Conservation (phyloP, 306 rosid genomes). For the Fagus crenata region DNA sequence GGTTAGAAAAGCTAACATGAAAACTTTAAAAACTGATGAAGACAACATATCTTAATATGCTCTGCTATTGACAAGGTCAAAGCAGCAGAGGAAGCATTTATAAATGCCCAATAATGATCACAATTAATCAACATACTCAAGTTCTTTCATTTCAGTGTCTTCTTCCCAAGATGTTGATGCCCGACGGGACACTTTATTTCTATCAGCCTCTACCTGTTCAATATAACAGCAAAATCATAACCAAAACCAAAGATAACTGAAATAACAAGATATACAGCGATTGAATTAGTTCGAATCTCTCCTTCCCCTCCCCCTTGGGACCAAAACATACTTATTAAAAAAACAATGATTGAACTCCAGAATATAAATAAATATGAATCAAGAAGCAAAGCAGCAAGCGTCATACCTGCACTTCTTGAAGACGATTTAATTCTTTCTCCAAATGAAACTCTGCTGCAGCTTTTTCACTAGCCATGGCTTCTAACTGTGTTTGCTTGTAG, state of each 20-base stretch:
- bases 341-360: constrained; percentile 24
- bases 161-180: constrained; percentile 94
- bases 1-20: neutral
- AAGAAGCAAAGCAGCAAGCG: constrained; percentile 28
- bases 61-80: neutral
- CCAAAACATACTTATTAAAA: neutral
- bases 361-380: constrained; percentile 11
- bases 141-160: constrained; percentile 82
- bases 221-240: constrained; percentile 21
- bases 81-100: neutral
- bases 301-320: no score
- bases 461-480: constrained; percentile 94
- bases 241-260: neutral
- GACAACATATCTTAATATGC: neutral
- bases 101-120: constrained; percentile 16
- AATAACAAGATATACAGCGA: neutral
- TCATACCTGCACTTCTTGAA: constrained; percentile 82
- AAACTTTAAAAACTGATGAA: neutral
- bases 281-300: constrained; percentile 14
- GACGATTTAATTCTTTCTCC: constrained; percentile 91
- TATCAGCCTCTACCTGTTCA: constrained; percentile 87
- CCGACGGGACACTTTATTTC: constrained; percentile 74
- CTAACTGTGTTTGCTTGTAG: constrained; percentile 98
- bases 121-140: constrained; percentile 67
- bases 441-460: constrained; percentile 92